Evolutionary conservation across 805 yeast species (phyloP), one percentile per base, ranked within the genome.

Genomic region (Candida insectalens): DNA sequence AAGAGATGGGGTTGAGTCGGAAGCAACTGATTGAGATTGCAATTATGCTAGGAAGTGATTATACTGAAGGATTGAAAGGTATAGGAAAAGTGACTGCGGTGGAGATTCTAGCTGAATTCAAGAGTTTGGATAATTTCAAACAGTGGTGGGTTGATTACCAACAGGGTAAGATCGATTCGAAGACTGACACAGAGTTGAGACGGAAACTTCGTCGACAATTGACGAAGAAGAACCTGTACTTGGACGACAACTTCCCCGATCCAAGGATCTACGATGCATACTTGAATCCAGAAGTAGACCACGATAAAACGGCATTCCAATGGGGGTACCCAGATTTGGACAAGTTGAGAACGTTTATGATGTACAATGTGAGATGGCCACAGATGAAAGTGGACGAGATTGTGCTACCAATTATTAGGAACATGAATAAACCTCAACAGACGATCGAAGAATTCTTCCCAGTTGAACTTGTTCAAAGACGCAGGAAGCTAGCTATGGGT

Each of bases 261-360:
- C 56, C 51, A 4, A 60, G 66, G 1, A 84, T 92, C 2, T 60
- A 60, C 22, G 74, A 80, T 16, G 96, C 96, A 0, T 92, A 92
- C 53, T 40, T 66, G 15, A 50, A 63, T 8, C 96, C 99, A 0
- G 84, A 78, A 22, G 95, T 92, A 3, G 97, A 92, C 51, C 66
- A 66, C 26, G 96, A 88, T 51, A 60, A 62, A 30, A 81, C 88
- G 0, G 67, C 69, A 35, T 88, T 92, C 57, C 70, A 70, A 30
- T 92, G 98, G 98, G 97, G 96, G 0, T 59, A 64, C 2, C 96
- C 96, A 0, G 85, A 83, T 51, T 57, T 88, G 38, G 96, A 87
- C 45, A 75, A 74, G 43, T 60, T 92, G 33, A 60, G 96, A 20
- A 63, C 72, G 1, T 88, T 71, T 44, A 61, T 92, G 53, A 71